Conservation (phyloP, 257 asterid genomes). For the Verbena officinalis region DNA sequence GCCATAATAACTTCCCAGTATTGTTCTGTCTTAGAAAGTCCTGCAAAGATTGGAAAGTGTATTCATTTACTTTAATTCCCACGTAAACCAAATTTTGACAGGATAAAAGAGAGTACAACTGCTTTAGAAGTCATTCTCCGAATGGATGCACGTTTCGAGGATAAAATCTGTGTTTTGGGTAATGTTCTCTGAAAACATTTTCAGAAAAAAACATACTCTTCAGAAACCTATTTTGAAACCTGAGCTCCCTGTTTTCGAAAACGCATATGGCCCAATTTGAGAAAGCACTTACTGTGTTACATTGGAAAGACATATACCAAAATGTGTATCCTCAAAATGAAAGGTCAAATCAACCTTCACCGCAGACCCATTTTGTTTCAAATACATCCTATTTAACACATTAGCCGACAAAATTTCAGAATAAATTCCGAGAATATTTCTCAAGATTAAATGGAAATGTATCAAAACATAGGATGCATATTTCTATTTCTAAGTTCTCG, state of each 20-base stretch:
- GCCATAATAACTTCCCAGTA: constrained; percentile 95
- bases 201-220: background rate
- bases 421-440: background rate
- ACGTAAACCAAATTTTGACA: constrained; percentile 8
- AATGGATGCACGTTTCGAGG: background rate
- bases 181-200: constrained; percentile 14
- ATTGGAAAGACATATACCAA: background rate
- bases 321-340: constrained; percentile 5
- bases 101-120: background rate
- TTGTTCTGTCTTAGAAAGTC: constrained; percentile 94
- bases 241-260: background rate
- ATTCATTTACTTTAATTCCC: background rate
- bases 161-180: background rate
- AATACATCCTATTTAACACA: background rate
- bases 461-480: constrained; percentile 9
- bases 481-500: background rate
- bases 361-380: background rate
- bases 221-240: background rate
- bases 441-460: constrained; percentile 2
- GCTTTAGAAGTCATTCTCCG: background rate
- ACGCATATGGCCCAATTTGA: background rate
- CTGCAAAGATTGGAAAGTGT: constrained; percentile 40
- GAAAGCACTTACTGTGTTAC: background rate
- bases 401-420: background rate
- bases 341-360: background rate